Base-by-base conservation (phyloP, 306 rosid species). In the Sphenostylis stenocarpa region DNA sequence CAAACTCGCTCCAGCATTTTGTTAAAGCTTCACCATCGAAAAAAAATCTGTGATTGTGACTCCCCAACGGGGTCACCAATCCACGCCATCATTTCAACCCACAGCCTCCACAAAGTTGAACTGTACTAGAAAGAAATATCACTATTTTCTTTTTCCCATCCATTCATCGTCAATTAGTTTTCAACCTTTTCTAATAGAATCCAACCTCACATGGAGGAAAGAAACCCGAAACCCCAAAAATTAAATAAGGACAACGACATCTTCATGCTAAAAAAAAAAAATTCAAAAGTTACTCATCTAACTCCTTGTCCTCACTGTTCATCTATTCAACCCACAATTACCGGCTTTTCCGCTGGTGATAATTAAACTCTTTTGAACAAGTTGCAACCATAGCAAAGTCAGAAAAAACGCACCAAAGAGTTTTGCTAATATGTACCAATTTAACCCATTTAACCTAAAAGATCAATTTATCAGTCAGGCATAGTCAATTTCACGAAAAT, bases 41-140 rank as follows among this genome's bases (percentile, higher is more conserved):
- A 78, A 71, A 71, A 36, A 78, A 71, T 81, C 26, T 38, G 43
- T 20, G 87, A 87, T 72, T 57, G 67, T 9, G 86, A 86, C 85
- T 20, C 11, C 34, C 29, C 70, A 76, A 47, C 75, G 13, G 55
- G 52, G 72, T 43, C 24, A 20, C 57, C 47, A 43, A 8, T 67
- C 44, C 72, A 17, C 7, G 2, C 78, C 45, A 77, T 73, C 83
- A 79, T 70, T 77, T 85, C 88, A 81, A 58, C 53, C 71, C 82
- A 74, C 21, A 70, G 34, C 47, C 74, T 75, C 87, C 84, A 82
- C 84, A 82, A 52, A 62, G 19, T 48, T 57, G 21, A 64, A 66
- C 15, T 15, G 67, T 52, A 26, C 72, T 21, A 47, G 9, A 71
- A 87, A 60, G 23, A 67, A 55, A 64, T 63, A 71, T 75, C 86